Evolutionary conservation across 164 flowering plant species (phyloP).

Genomic region (Magnolia changhungtana): DNA sequence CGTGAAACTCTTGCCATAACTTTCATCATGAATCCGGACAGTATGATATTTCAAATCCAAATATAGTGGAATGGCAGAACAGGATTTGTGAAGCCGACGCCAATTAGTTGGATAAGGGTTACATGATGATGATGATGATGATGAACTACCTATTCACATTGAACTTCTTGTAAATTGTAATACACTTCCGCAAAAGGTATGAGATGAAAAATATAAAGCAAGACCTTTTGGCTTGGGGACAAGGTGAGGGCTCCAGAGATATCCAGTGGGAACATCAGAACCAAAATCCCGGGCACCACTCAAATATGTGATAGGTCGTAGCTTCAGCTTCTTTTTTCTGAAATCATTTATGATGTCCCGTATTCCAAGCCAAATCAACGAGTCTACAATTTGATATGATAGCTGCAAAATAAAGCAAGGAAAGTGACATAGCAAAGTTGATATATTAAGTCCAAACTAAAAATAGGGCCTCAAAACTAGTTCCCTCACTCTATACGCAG

Average conservation of each 20-base stretch:
- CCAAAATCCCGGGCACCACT: conserved; percentile 93
- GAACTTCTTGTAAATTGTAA: background rate
- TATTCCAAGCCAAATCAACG: conserved; percentile 97
- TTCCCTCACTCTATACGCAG: conserved; percentile 82
- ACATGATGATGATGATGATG: too few relatives aligned
- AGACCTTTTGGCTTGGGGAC: conserved; percentile 99
- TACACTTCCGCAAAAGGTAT: background rate
- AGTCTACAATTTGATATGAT: conserved; percentile 96
- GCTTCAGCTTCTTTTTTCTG: conserved; percentile 83
- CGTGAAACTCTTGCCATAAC: too few relatives aligned
- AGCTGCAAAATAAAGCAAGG: conserved; percentile 48
- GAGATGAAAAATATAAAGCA: conserved; percentile 6
- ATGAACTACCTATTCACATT: too few relatives aligned
- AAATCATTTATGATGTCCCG: conserved; percentile 95
- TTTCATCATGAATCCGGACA: too few relatives aligned
- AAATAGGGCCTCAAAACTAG: background rate
- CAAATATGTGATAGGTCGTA: conserved; percentile 94
- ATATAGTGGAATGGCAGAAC: too few relatives aligned
- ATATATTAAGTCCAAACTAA: background rate
- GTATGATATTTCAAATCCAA: too few relatives aligned
- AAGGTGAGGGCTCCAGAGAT: conserved; percentile 99
- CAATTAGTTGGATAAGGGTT: too few relatives aligned
- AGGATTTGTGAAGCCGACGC: too few relatives aligned
- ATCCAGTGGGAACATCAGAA: conserved; percentile 81
- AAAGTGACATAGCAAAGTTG: background rate